Conservation (phyloP, 768 basidiomycete species). For the Tulasnella sp. region DNA sequence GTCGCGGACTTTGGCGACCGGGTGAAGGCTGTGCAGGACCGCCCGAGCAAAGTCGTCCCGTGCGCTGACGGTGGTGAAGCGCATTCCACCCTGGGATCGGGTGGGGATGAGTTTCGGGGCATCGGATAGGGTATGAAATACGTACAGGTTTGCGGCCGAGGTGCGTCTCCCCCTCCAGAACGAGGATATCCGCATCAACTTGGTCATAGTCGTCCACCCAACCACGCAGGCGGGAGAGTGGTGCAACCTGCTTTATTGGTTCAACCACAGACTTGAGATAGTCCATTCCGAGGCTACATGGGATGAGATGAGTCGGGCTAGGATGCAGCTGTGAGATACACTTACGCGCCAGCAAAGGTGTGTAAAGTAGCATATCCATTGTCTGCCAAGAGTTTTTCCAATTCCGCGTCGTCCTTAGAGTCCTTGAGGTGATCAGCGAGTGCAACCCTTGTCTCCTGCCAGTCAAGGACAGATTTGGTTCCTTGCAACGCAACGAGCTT, state of each 20-base stretch:
- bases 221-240: constrained; percentile 30
- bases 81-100: constrained; percentile 27
- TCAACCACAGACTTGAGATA: constrained; percentile 33
- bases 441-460: constrained; percentile 23
- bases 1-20: constrained; percentile 23
- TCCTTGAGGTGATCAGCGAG: constrained; percentile 16
- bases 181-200: constrained; percentile 30
- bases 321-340: constrained; percentile 1
- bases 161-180: constrained; percentile 34
- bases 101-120: too few relatives aligned
- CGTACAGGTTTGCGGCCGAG: constrained; percentile 31
- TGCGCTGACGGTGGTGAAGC: constrained; percentile 26
- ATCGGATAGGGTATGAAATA: too few relatives aligned
- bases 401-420: constrained; percentile 22
- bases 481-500: constrained; percentile 12
- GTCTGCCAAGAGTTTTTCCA: constrained; percentile 27
- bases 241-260: constrained; percentile 30
- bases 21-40: constrained; percentile 26
- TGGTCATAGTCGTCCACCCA: constrained; percentile 31
- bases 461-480: constrained; percentile 24
- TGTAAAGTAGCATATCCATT: constrained; percentile 34
- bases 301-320: neutral
- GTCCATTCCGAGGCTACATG: constrained; percentile 33
- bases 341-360: constrained; percentile 34
- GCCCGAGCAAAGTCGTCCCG: constrained; percentile 28